phyloP scores from a whole-genome alignment of 192 early-diverging fungal genomes.

The Podila horticola region DNA sequence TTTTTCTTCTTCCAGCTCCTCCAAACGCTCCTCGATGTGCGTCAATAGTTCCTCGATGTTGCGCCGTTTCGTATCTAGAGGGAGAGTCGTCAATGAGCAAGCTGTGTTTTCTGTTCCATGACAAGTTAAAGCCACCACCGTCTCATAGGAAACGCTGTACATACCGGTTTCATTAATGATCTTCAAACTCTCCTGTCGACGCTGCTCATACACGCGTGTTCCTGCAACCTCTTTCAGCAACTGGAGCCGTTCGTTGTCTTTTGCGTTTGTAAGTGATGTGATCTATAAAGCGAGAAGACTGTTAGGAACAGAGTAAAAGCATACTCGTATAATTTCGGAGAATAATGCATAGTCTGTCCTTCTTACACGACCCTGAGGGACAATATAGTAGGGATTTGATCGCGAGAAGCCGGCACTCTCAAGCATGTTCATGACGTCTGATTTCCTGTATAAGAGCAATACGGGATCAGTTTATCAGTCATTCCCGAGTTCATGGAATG shows the following conservation, averaged over 20 bases:
- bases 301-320: neutral
- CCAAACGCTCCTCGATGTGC: slow-evolving; percentile 89
- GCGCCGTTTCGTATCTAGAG: slow-evolving; percentile 74
- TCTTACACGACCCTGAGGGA: slow-evolving; percentile 93
- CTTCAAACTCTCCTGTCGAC: slow-evolving; percentile 88
- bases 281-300: slow-evolving; percentile 61
- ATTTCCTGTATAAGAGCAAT: slow-evolving; percentile 66
- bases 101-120: slow-evolving; percentile 1
- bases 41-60: slow-evolving; percentile 92
- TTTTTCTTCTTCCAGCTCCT: slow-evolving; percentile 94
- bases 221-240: slow-evolving; percentile 98
- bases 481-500: neutral
- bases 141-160: neutral
- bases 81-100: neutral
- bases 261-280: slow-evolving; percentile 92
- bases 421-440: slow-evolving; percentile 92
- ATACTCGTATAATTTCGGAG: neutral
- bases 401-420: slow-evolving; percentile 97
- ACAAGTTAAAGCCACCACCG: neutral
- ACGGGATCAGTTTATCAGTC: neutral
- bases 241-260: slow-evolving; percentile 89
- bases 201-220: slow-evolving; percentile 94
- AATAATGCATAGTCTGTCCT: neutral
- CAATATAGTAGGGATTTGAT: slow-evolving; percentile 99
- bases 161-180: slow-evolving; percentile 92